Percentiles rank a stretch among this genome's conserved stretches.
These are phyloP conservation scores for Madurella mycetomatis DNA, from an alignment of 2,329 filamentous ascomycete genomes.

Conservation along the genomic window DNA sequence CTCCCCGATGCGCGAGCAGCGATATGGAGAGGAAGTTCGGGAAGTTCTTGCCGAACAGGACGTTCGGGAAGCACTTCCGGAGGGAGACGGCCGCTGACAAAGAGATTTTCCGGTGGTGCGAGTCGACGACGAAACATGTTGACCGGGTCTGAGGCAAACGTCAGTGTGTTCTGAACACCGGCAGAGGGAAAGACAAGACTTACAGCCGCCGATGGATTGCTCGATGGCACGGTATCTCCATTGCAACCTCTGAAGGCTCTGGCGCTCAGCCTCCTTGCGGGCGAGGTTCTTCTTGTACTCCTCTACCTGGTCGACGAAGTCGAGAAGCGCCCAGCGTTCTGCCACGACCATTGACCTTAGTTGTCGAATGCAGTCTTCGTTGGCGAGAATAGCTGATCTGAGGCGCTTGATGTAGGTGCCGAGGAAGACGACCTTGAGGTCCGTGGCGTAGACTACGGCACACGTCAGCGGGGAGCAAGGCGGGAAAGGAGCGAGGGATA, in stretches of 20 bases:
- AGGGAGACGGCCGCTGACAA: too few species aligned
- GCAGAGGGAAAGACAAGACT: not conserved
- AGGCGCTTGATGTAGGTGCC: not conserved
- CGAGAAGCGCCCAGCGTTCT: not conserved
- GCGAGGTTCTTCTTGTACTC: not conserved
- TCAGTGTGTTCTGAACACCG: too few species aligned
- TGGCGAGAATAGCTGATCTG: not conserved
- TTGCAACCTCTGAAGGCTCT: not conserved
- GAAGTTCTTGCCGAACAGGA: not conserved
- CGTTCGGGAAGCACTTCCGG: too few species aligned
- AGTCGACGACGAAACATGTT: too few species aligned
- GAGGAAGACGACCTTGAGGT: slow-evolving; percentile 4
- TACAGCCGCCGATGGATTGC: not conserved
- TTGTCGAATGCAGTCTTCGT: slow-evolving; percentile 1
- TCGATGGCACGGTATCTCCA: too few species aligned
- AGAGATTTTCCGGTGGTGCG: too few species aligned
- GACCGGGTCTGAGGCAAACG: too few species aligned
- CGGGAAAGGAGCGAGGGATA: not conserved
- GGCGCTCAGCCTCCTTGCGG: not conserved
- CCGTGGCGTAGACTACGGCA: slow-evolving; percentile 1
- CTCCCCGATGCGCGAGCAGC: not conserved
- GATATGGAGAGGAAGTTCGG: not conserved
- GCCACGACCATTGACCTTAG: not conserved
- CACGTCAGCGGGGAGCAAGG: not conserved
- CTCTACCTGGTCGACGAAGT: not conserved